Percentiles rank a stretch among this genome's conserved stretches.
Conservation (phyloP, 2,329 filamentous ascomycete genomes). For the Elsinoe arachidis region DNA sequence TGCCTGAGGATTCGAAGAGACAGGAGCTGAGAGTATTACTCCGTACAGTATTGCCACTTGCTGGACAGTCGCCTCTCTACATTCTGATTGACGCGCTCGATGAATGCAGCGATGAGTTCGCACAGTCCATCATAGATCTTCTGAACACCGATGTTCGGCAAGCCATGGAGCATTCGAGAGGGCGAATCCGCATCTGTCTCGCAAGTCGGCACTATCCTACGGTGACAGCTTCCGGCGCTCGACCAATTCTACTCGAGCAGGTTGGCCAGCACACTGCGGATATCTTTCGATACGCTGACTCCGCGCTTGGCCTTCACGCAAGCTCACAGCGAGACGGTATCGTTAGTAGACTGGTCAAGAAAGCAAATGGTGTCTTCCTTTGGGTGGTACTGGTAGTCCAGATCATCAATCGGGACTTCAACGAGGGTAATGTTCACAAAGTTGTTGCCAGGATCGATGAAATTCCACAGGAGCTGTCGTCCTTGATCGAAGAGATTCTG, state of each 20-base stretch:
- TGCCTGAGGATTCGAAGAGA: background rate
- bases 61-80: background rate
- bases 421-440: background rate
- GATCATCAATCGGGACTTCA: background rate
- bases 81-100: conserved; percentile 39
- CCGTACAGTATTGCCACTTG: background rate
- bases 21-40: background rate
- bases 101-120: conserved; percentile 36
- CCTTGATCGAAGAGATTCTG: background rate
- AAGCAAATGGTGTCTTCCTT: conserved; percentile 19
- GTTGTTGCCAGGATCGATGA: background rate
- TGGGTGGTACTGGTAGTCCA: background rate
- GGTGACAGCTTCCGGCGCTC: conserved; percentile 27
- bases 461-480: background rate
- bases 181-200: conserved; percentile 32
- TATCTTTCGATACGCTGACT: background rate
- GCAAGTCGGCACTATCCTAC: conserved; percentile 44
- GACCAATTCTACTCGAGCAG: conserved; percentile 28
- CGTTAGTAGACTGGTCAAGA: conserved; percentile 28
- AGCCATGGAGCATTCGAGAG: no score
- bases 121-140: conserved; percentile 36
- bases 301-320: background rate
- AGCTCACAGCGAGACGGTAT: background rate
- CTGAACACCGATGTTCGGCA: conserved; percentile 31
- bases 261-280: conserved; percentile 15